Conservation (phyloP, 768 basidiomycete genomes). For the Lentinula boryana region DNA sequence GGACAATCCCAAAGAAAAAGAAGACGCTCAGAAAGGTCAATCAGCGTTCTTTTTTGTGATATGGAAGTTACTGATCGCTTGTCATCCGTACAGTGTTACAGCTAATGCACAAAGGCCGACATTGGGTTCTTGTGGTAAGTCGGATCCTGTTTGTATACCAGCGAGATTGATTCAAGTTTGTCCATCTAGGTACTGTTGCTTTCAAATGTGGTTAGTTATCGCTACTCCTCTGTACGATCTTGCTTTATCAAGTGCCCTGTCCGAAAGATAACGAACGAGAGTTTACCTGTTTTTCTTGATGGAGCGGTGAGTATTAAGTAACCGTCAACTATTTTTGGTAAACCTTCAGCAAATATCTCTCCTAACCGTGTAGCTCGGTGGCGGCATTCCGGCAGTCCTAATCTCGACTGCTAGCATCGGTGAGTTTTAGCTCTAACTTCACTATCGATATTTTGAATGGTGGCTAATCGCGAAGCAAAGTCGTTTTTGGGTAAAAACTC, state of each 20-base stretch:
- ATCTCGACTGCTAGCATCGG: conserved; percentile 77
- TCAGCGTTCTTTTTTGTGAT: neutral
- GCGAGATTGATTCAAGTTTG: neutral
- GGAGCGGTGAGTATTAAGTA: conserved; percentile 46
- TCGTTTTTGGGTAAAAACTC: conserved; percentile 70
- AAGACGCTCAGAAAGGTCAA: conserved; percentile 65
- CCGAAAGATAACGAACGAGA: conserved; percentile 70
- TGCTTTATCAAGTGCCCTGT: neutral
- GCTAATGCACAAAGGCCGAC: conserved; percentile 61
- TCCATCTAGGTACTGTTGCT: conserved; percentile 67
- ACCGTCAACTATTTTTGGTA: neutral
- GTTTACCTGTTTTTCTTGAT: conserved; percentile 78
- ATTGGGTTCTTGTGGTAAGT: conserved; percentile 91
- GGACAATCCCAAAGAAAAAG: conserved; percentile 58
- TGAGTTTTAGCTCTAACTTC: conserved; percentile 17
- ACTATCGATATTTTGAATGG: neutral
- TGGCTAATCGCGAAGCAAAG: conserved; percentile 23
- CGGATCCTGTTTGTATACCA: neutral
- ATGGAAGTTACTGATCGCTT: neutral
- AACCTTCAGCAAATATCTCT: neutral
- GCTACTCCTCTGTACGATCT: no score
- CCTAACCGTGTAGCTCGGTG: conserved; percentile 34
- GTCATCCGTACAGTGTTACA: conserved; percentile 34
- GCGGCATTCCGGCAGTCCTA: conserved; percentile 70
- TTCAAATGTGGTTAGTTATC: conserved; percentile 68